Conservation (phyloP, 805 yeast species). For the Candida krabiensis region DNA sequence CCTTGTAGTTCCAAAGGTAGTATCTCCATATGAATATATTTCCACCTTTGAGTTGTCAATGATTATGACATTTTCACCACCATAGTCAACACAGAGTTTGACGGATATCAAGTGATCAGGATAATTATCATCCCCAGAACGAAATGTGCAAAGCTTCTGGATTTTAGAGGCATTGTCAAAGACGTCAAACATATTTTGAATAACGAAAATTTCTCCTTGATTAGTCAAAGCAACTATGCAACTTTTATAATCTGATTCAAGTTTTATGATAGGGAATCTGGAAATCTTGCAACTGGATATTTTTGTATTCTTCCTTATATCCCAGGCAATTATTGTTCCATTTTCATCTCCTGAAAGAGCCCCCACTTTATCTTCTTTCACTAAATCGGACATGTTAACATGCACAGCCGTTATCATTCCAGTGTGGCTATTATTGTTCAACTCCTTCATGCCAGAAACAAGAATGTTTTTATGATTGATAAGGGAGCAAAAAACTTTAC, state of each 20-base stretch:
- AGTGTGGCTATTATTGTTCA: constrained; percentile 16
- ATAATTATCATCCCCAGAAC: constrained; percentile 5
- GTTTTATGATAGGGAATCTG: constrained; percentile 17
- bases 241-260: constrained; percentile 31
- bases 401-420: constrained; percentile 25
- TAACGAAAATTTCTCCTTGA: constrained; percentile 24
- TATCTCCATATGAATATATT: constrained; percentile 20
- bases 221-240: constrained; percentile 23
- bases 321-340: constrained; percentile 34
- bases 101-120: constrained; percentile 13
- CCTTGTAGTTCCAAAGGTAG: constrained; percentile 5
- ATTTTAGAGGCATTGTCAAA: constrained; percentile 10
- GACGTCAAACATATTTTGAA: constrained; percentile 19
- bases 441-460: constrained; percentile 23
- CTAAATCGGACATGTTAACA: constrained; percentile 20
- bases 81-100: constrained; percentile 32
- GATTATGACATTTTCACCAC: constrained; percentile 26
- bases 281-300: constrained; percentile 14
- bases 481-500: constrained; percentile 28
- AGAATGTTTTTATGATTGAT: constrained; percentile 27
- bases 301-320: constrained; percentile 22
- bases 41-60: constrained; percentile 19
- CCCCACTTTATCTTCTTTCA: constrained; percentile 29
- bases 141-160: constrained; percentile 6
- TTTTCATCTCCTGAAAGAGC: constrained; percentile 32